Conservation (phyloP, 345 rosid species). For the Alliaria petiolata region DNA sequence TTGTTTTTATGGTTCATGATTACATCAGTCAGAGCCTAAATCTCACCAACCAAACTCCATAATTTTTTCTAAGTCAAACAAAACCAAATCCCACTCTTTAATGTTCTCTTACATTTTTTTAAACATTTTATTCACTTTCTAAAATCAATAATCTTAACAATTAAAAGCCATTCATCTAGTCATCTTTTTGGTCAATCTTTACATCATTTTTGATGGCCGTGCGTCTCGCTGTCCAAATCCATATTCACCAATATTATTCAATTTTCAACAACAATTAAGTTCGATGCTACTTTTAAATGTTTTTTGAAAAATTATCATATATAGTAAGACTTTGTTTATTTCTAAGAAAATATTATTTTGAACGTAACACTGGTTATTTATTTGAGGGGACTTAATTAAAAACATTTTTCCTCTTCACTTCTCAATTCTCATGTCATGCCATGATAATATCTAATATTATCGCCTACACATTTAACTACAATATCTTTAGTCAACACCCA, state of each 20-base stretch:
- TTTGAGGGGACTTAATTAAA: neutral
- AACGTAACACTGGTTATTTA: neutral
- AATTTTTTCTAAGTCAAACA: constrained; percentile 7
- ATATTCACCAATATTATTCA: neutral
- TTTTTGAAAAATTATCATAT: neutral
- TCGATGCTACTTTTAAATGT: neutral
- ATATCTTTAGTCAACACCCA: neutral
- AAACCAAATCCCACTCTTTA: neutral
- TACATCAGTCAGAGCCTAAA: neutral
- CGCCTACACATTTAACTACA: constrained; percentile 12
- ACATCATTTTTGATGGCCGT: constrained; percentile 20
- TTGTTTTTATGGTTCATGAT: neutral
- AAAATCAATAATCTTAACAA: constrained; percentile 14
- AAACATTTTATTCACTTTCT: neutral
- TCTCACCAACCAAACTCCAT: constrained; percentile 21
- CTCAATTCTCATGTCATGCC: neutral
- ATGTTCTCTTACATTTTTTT: neutral
- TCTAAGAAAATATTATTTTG: neutral
- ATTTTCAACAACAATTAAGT: neutral
- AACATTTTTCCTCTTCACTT: neutral
- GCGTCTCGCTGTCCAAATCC: constrained; percentile 3
- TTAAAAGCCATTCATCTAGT: constrained; percentile 6
- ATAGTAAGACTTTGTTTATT: neutral
- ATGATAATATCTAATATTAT: neutral
- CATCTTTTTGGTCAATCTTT: constrained; percentile 13